These are phyloP conservation scores for Thyridium curvatum DNA, from an alignment of 2,329 filamentous ascomycete species.

Conservation along the genomic window DNA sequence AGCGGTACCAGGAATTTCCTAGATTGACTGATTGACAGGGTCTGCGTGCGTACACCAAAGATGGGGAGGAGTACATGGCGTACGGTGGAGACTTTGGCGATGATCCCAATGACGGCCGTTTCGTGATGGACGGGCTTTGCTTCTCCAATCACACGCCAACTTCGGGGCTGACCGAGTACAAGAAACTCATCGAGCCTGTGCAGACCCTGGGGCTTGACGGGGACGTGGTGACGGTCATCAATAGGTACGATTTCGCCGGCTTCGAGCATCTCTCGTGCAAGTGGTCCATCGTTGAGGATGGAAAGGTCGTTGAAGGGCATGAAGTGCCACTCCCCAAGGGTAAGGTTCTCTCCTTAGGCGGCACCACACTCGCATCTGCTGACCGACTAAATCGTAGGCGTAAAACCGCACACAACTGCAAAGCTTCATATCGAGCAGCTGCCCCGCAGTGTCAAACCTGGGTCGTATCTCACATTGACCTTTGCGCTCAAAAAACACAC, in stretches of 20 bases:
- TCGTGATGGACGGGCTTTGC: conserved; percentile 45
- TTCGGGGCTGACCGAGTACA: conserved; percentile 46
- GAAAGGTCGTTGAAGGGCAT: conserved; percentile 24
- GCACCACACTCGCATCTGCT: not conserved
- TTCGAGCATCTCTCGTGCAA: conserved; percentile 42
- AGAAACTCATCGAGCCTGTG: conserved; percentile 54
- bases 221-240: conserved; percentile 37
- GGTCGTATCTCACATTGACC: conserved; percentile 41
- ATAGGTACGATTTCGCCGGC: conserved; percentile 47
- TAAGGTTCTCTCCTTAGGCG: conserved; percentile 11
- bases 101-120: conserved; percentile 48
- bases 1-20: not conserved
- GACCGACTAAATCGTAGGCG: conserved; percentile 15
- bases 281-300: conserved; percentile 34
- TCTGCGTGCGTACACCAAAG: conserved; percentile 33
- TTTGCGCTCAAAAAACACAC: conserved; percentile 36
- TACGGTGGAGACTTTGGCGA: conserved; percentile 53
- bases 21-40: conserved; percentile 14
- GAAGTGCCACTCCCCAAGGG: conserved; percentile 33
- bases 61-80: conserved; percentile 39
- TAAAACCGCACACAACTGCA: conserved; percentile 35
- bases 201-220: conserved; percentile 38
- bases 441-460: conserved; percentile 18
- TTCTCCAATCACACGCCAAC: conserved; percentile 41
- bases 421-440: conserved; percentile 24